Evolutionary conservation across 2,329 filamentous ascomycete genomes (phyloP).

Genomic region (Grosmannia clavigera): DNA sequence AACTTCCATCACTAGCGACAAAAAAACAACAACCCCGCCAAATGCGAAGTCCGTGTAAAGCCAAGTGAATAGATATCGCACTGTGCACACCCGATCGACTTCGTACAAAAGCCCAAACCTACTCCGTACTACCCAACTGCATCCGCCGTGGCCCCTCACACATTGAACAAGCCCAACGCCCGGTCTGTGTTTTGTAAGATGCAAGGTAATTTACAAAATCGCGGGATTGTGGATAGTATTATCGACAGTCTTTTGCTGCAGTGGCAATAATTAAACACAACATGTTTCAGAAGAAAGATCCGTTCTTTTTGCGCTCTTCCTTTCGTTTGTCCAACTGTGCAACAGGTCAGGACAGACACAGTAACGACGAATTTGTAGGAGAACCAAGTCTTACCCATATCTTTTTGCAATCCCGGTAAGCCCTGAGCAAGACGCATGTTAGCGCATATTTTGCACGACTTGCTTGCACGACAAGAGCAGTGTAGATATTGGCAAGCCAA

Average conservation of each 20-base stretch:
- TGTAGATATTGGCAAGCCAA: too few species aligned
- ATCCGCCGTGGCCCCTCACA: neutral
- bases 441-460: neutral
- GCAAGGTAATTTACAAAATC: neutral
- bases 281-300: neutral
- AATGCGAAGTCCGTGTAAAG: neutral
- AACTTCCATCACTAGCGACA: neutral
- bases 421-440: slow-evolving; percentile 29
- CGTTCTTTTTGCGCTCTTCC: slow-evolving; percentile 5
- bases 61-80: neutral
- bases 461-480: neutral
- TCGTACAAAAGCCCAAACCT: too few species aligned
- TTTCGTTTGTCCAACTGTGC: slow-evolving; percentile 12
- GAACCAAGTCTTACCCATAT: slow-evolving; percentile 57
- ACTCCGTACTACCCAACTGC: too few species aligned
- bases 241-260: neutral
- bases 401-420: slow-evolving; percentile 91
- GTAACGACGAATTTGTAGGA: neutral
- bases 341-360: neutral
- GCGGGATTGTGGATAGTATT: neutral
- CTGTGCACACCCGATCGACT: neutral
- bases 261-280: neutral
- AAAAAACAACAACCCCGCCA: neutral
- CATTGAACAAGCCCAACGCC: neutral
- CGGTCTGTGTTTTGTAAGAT: neutral